Evolutionary conservation across 192 early-diverging fungal genomes (phyloP).

Genomic region (Diversispora epigaea): DNA sequence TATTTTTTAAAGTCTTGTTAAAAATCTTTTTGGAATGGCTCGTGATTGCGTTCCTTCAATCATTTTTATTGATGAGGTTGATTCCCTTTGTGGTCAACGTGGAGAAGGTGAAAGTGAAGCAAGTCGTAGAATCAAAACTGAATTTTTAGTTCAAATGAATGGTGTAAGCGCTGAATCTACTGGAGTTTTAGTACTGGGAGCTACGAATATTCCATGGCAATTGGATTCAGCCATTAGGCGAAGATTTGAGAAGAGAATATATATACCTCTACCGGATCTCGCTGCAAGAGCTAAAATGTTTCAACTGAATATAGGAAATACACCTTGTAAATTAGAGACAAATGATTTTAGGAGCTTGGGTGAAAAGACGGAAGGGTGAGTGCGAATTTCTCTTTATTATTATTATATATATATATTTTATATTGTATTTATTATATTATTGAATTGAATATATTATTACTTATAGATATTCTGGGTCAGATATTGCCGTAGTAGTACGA

Average conservation of each 20-base stretch:
- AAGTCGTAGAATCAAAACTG: conserved; percentile 92
- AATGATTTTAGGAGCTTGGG: conserved; percentile 77
- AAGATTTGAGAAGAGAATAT: conserved; percentile 98
- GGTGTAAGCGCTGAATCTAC: conserved; percentile 95
- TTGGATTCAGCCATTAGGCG: conserved; percentile 91
- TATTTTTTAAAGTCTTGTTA: conserved; percentile 66
- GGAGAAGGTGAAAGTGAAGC: conserved; percentile 99
- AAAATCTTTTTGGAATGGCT: conserved; percentile 92
- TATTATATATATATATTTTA: not conserved
- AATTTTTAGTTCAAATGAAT: conserved; percentile 99
- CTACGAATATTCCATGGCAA: conserved; percentile 97
- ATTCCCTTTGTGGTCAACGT: conserved; percentile 90
- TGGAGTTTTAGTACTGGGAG: conserved; percentile 93
- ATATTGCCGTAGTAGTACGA: conserved; percentile 90
- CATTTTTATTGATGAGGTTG: conserved; percentile 99
- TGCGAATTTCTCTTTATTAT: not conserved
- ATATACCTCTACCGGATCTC: conserved; percentile 92
- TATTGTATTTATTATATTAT: not conserved
- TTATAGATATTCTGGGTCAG: conserved; percentile 85
- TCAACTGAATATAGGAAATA: conserved; percentile 88
- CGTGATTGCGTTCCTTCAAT: conserved; percentile 91
- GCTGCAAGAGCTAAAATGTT: conserved; percentile 90
- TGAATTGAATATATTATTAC: too few species aligned
- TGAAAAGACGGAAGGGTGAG: conserved; percentile 78
- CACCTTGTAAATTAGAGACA: conserved; percentile 74